These are phyloP conservation scores for Kokia cookei DNA, from an alignment of 441 rosid species.

Conservation along the genomic window DNA sequence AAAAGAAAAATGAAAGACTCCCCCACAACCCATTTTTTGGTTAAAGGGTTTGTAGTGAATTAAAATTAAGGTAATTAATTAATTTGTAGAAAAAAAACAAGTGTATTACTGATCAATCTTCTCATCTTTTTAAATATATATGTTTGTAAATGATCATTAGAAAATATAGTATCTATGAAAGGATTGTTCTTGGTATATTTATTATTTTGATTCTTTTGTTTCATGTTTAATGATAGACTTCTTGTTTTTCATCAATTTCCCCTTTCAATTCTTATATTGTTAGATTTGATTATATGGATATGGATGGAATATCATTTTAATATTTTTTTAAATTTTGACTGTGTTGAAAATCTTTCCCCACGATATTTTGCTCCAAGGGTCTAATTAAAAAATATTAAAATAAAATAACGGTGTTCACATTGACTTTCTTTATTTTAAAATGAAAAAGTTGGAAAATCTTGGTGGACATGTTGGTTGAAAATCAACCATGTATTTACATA, in stretches of 20 bases:
- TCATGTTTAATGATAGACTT: conserved; percentile 5
- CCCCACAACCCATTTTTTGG: conserved; percentile 55
- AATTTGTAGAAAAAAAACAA: conserved; percentile 36
- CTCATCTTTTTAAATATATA: neutral
- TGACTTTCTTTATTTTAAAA: neutral
- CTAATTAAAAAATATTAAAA: neutral
- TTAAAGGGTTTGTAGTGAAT: conserved; percentile 48
- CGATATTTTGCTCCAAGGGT: neutral
- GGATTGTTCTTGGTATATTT: conserved; percentile 14
- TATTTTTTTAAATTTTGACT: neutral
- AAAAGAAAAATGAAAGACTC: conserved; percentile 6
- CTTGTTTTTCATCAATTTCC: neutral
- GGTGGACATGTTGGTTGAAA: neutral
- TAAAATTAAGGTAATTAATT: conserved; percentile 41
- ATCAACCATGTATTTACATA: neutral
- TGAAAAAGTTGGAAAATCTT: neutral
- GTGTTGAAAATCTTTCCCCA: neutral
- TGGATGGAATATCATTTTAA: neutral
- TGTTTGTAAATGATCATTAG: conserved; percentile 31
- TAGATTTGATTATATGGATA: neutral
- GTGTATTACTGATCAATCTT: conserved; percentile 17
- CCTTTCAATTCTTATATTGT: neutral
- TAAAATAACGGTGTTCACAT: neutral
- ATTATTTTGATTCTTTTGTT: neutral
- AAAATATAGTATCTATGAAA: conserved; percentile 19